Evolutionary conservation across 176 grass and related monocot species (phyloP), one percentile per base, ranked within the genome.

Genomic region (Carex pumila): DNA sequence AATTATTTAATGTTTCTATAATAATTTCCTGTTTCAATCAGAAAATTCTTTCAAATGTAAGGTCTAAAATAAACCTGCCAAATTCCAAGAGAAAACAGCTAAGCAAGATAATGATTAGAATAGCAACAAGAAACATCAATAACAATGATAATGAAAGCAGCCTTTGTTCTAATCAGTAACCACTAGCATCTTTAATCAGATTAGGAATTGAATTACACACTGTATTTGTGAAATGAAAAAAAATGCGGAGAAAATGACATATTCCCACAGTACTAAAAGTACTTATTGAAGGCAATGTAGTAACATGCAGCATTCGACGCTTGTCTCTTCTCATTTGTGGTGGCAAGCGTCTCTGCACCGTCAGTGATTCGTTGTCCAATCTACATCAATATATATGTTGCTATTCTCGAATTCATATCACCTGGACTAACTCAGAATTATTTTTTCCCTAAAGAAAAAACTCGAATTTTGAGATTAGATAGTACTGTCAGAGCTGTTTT

Each of bases 41-140:
- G 37, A 39, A 39, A 39, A 39, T 39, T 65, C 11, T 34, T 66
- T 66, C 63, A 34, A 25, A 66, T 6, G 29, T 14, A 66, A 15
- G 8, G 10, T 32, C 29, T 7, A 32, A 32, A 31, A 66, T 31
- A 32, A 66, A 34, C 30, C 25, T 14, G 4, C 63, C 63, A 14
- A 66, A 66, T 32, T 66, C 1, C 11, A 14, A 34, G 11, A 34
- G 12, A 12, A 34, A 66, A 13, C 30, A 66, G 31, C 2, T 5
- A 1, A 34, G 12, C 62, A 12, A 31, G 22, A 31, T 12, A 11
- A 32, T 65, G 12, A 14, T 66, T 66, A 15, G 29, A 32, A 66
- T 66, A 4, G 3, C 87, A 6, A 75, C 95, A 0, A 85, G 82
- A 34, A 34, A 97, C 89, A 0, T 85, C 89, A 94, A 86, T 61